Evolutionary conservation across 2,329 filamentous ascomycete genomes (phyloP), one percentile per base, ranked within the genome.

Genomic region (Magnaporthales sp.): DNA sequence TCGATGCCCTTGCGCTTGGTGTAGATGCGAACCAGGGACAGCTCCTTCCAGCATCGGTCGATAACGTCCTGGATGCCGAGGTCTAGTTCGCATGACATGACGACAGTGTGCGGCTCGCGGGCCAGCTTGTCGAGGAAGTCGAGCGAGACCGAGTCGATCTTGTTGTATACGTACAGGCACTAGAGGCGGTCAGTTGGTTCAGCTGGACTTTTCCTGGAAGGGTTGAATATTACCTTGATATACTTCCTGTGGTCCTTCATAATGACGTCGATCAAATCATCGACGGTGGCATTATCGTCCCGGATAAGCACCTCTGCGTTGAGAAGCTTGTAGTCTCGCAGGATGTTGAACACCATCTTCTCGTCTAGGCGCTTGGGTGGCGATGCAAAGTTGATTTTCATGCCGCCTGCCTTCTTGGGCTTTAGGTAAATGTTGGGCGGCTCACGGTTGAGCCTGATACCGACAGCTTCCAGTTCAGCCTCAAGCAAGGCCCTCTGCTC

Each of bases 171-270:
- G 80, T 99, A 99, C 32, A 99, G 84, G 75, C 92, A 89, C 76
- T 66, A 7, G 32, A 10, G 10, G 19, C 13, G 10, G 62, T 51
- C 15, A 51, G 31, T 30, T 32, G 15, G 29, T 27, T 27, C 9
- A 24, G 11, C 11, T 51, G 38, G 56, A 13, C 8, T 7, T 19
- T 22, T 2, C 19, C 22, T 5, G 29, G 22, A 30, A 2, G n/a
- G 38, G 26, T 19, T 0, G 2, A 19, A 8, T 15, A 4, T 10
- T n/a, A 73, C 64, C 56, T 84, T 87, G 82, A 99, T 97, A 83
- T 99, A 99, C 78, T 96, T 99, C 75, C 95, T 85, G 82, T 99
- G 95, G 75, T 97, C 92, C 79, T 95, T 96, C 94, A 98, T 98
- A 79, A 99, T 97, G 69, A 97, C 93, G 77, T 99, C 95, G 80